Evolutionary conservation across 1,284 basidiomycete genomes (phyloP).

Genomic region (Ustilago hordei): DNA sequence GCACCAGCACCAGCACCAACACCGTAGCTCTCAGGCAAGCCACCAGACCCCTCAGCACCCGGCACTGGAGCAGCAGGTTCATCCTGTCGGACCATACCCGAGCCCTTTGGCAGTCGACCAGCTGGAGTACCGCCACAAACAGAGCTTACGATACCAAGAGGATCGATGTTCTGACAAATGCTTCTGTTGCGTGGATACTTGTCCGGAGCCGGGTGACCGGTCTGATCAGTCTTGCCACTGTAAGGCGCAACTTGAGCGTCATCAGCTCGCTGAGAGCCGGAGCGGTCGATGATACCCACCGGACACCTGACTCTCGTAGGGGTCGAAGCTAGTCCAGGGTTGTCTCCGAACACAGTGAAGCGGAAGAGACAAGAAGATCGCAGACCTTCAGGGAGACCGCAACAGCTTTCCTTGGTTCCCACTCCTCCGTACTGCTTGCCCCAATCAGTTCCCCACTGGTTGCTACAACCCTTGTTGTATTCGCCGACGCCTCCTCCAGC

Average conservation of each 20-base stretch:
- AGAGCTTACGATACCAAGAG: slow-evolving; percentile 35
- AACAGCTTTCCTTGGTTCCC: slow-evolving; percentile 24
- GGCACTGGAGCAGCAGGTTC: slow-evolving; percentile 11
- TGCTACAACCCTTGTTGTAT: slow-evolving; percentile 27
- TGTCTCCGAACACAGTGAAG: slow-evolving; percentile 23
- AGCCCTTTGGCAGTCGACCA: slow-evolving; percentile 23
- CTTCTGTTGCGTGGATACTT: slow-evolving; percentile 35
- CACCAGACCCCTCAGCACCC: neutral
- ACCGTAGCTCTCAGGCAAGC: slow-evolving; percentile 6
- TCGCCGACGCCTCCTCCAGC: slow-evolving; percentile 43
- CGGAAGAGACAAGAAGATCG: slow-evolving; percentile 41
- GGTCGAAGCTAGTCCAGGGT: slow-evolving; percentile 23
- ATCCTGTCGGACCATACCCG: slow-evolving; percentile 23
- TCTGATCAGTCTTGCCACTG: slow-evolving; percentile 30
- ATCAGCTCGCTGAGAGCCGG: slow-evolving; percentile 39
- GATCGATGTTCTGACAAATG: slow-evolving; percentile 37
- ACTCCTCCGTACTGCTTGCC: slow-evolving; percentile 37
- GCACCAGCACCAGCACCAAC: neutral
- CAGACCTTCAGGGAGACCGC: slow-evolving; percentile 27
- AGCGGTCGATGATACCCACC: slow-evolving; percentile 31
- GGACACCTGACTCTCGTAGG: slow-evolving; percentile 38
- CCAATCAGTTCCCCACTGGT: slow-evolving; percentile 35
- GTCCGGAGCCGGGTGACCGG: slow-evolving; percentile 32
- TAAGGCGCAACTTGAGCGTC: slow-evolving; percentile 18
- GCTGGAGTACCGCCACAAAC: slow-evolving; percentile 32